Evolutionary conservation across 2,329 filamentous ascomycete genomes (phyloP).

Genomic region (Alternaria sp.): DNA sequence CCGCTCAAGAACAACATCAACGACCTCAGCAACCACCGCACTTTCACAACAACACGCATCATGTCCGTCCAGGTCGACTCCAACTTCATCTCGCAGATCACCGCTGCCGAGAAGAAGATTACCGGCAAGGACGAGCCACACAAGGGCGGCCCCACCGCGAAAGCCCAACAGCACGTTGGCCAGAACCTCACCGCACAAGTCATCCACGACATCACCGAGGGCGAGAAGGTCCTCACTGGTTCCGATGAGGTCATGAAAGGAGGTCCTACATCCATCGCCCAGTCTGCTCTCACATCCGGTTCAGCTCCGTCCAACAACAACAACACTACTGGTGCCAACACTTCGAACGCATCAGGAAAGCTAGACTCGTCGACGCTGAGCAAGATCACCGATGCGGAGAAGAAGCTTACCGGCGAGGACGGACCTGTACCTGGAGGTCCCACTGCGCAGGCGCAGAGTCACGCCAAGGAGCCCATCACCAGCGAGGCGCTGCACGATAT

Average conservation of each 20-base stretch:
- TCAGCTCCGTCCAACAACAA: not conserved
- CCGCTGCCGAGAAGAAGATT: slow-evolving; percentile 49
- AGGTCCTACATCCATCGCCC: slow-evolving; percentile 50
- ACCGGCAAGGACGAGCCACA: slow-evolving; percentile 46
- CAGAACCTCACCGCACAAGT: slow-evolving; percentile 41
- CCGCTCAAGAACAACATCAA: not conserved
- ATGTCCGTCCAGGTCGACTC: slow-evolving; percentile 41
- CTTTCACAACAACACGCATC: slow-evolving; percentile 18
- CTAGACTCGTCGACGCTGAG: slow-evolving; percentile 35
- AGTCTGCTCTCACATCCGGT: slow-evolving; percentile 24
- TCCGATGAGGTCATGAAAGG: slow-evolving; percentile 41
- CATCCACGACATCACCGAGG: slow-evolving; percentile 51
- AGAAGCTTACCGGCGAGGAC: slow-evolving; percentile 30
- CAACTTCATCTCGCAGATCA: slow-evolving; percentile 51
- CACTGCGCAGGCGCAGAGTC: slow-evolving; percentile 39
- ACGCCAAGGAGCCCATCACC: slow-evolving; percentile 36
- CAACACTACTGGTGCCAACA: not conserved
- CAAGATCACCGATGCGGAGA: slow-evolving; percentile 41
- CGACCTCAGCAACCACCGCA: slow-evolving; percentile 13
- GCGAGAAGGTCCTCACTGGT: slow-evolving; percentile 51
- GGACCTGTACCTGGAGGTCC: slow-evolving; percentile 30
- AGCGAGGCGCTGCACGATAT: slow-evolving; percentile 41
- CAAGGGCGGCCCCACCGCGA: slow-evolving; percentile 50
- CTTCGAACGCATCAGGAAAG: slow-evolving; percentile 15
- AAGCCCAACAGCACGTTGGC: slow-evolving; percentile 49